These are phyloP conservation scores for Chlorella sp. DNA, from an alignment of 139 green algal species.

Conservation along the genomic window DNA sequence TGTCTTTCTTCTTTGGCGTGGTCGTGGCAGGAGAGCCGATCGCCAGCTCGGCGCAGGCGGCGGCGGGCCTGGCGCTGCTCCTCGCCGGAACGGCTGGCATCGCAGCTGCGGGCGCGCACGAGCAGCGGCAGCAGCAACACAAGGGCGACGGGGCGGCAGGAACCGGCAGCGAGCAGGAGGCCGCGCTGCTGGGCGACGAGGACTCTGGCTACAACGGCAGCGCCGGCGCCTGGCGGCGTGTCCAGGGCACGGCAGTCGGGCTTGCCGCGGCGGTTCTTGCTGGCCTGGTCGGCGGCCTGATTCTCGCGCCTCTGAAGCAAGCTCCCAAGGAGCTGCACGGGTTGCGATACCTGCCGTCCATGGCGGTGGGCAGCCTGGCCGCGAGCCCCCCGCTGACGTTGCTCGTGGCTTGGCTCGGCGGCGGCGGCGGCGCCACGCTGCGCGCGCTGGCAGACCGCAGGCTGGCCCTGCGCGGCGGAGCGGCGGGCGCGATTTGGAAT, in stretches of 20 bases:
- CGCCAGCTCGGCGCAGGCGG: background rate
- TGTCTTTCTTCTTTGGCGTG: constrained; percentile 33
- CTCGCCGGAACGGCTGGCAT: constrained; percentile 25
- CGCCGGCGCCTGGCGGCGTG: background rate
- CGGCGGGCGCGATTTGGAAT: constrained; percentile 42
- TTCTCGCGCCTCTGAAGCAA: constrained; percentile 50
- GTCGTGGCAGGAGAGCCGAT: constrained; percentile 6
- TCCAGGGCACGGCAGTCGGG: background rate
- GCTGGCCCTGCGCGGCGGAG: constrained; percentile 27
- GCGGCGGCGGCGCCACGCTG: background rate
- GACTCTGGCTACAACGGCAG: background rate
- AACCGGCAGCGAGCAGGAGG: background rate
- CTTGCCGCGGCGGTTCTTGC: background rate
- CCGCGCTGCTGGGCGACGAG: background rate
- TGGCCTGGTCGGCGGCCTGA: constrained; percentile 26
- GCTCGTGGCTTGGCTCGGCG: background rate
- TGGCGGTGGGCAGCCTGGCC: constrained; percentile 40
- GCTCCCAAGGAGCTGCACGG: constrained; percentile 25
- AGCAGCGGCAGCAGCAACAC: background rate
- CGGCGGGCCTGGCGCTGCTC: constrained; percentile 22
- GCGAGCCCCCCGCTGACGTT: constrained; percentile 28
- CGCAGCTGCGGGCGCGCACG: background rate
- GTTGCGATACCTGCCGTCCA: constrained; percentile 40
- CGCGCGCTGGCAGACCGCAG: background rate
- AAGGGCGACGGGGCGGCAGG: too few species aligned